Base-by-base conservation (phyloP, 2,329 filamentous ascomycete species). In the Neonectria ditissima region DNA sequence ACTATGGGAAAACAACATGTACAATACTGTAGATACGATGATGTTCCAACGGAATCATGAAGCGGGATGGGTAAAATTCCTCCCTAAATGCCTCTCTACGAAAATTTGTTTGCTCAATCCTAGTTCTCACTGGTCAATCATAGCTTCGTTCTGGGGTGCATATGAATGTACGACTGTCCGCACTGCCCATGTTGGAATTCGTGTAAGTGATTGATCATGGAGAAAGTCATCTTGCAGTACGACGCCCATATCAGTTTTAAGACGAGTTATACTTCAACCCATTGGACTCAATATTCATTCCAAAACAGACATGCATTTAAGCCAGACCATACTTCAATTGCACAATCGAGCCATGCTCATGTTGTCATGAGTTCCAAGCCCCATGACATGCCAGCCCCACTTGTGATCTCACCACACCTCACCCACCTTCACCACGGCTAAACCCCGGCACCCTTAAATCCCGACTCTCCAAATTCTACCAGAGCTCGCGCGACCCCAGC, bases 371-470 rank as follows among this genome's bases (percentile, higher is more conserved):
- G 5, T 13, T 20, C n/a, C 8, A 55, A 32, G 13, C 28, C 24
- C 14, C 41, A 13, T 5, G 16, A 34, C 41, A 13, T 5, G 16
- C 9, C n/a, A 44, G 51, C 61, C 52, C 67, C 65, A 65, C 68
- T 50, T 18, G 2, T 16, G 11, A 5, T 57, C 37, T 51, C 47
- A 69, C 67, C 59, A 63, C 57, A 55, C 60, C 34, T 45, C 26
- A 16, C 32, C 7, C n/a, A 28, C 11, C 28, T 50, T 65, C 70
- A 68, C 70, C 71, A 48, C 72, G 77, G 77, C 65, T 75, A 74
- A 79, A 72, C 68, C 59, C 61, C 77, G 77, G 75, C 60, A 44
- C 53, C 24, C 5, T 39, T 30, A 45, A 55, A 44, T 20, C 37
- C 51, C 59, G 60, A 59, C 51, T 62, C 69, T 67, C 59, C 68